These are phyloP conservation scores for Penicillium sp. DNA, from an alignment of 2,329 filamentous ascomycete species.

Conservation along the genomic window DNA sequence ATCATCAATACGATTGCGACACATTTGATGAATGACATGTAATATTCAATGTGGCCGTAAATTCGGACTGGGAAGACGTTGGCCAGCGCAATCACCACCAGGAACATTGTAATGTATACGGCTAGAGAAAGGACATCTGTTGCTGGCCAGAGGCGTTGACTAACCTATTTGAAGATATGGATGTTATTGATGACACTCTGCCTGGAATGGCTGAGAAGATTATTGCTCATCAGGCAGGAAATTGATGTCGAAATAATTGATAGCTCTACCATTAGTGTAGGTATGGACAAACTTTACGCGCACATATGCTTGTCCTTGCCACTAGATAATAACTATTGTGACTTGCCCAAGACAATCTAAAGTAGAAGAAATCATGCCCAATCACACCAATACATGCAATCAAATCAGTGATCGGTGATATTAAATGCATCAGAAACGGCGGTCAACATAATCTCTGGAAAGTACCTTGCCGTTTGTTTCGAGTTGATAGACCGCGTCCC, in stretches of 20 bases:
- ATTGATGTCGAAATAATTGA: background rate
- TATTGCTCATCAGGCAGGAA: conserved; percentile 19
- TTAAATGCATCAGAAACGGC: background rate
- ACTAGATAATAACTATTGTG: background rate
- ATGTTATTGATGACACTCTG: conserved; percentile 28
- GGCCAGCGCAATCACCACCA: conserved; percentile 26
- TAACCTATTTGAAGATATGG: conserved; percentile 30
- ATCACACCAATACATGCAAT: background rate
- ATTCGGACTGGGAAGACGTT: conserved; percentile 31
- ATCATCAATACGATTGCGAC: conserved; percentile 34
- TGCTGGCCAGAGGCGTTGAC: conserved; percentile 30
- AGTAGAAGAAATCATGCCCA: background rate
- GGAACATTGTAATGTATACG: conserved; percentile 36
- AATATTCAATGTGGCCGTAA: conserved; percentile 34
- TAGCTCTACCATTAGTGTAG: background rate
- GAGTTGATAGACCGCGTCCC: background rate
- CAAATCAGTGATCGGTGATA: background rate
- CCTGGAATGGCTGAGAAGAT: conserved; percentile 30
- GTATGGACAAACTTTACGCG: background rate
- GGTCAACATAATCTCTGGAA: background rate
- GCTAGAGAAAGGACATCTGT: conserved; percentile 28
- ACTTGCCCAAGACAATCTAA: background rate
- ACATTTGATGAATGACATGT: conserved; percentile 34
- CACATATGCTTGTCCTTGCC: no score
- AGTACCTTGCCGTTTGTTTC: background rate